Base-by-base conservation (phyloP, 257 asterid genomes). In the Solanum habrochaites region DNA sequence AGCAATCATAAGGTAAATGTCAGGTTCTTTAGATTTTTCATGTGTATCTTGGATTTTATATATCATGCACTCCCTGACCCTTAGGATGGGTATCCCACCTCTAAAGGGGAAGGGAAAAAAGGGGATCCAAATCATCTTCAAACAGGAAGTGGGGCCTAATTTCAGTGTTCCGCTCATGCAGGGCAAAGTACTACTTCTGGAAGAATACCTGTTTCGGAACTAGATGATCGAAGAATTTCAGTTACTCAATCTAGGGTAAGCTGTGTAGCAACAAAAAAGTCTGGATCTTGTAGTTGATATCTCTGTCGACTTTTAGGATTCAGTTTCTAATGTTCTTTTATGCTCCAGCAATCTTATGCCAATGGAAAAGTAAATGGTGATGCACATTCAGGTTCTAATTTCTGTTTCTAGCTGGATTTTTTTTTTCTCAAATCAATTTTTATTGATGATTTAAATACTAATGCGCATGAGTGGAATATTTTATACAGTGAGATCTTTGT, bases 281-380 rank as follows among this genome's bases (percentile, higher is more conserved):
- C 69, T 18, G 69, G 85, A 81, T 49, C 69, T 49, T 49, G 27
- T 81, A 47, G 62, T 81, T 81, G 67, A 47, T 78, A 78, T 72
- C 62, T 80, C 45, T 10, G 39, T 18, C 6, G 64, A 80, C 37
- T 60, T 87, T 45, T 88, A 20, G 23, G 86, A 42, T 37, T 88
- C 62, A 66, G 75, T 87, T 70, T 88, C 85, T 85, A 40, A 83
- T 86, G 67, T 66, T 72, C 86, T 78, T 85, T 88, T 82, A 85
- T 90, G 91, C 87, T 90, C 87, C 95, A 96, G 99, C 98, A 90
- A 90, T 92, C 94, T 81, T 95, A 92, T 90, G 43, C 90, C 69
- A 94, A 94, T 89, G 98, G 97, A 94, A 93, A 90, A 94, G 86
- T 88, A 83, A 92, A 94, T 87, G 74, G 88, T 87, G 95, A 89